Conservation (phyloP, 768 basidiomycete genomes). For the Trametes cubensis region DNA sequence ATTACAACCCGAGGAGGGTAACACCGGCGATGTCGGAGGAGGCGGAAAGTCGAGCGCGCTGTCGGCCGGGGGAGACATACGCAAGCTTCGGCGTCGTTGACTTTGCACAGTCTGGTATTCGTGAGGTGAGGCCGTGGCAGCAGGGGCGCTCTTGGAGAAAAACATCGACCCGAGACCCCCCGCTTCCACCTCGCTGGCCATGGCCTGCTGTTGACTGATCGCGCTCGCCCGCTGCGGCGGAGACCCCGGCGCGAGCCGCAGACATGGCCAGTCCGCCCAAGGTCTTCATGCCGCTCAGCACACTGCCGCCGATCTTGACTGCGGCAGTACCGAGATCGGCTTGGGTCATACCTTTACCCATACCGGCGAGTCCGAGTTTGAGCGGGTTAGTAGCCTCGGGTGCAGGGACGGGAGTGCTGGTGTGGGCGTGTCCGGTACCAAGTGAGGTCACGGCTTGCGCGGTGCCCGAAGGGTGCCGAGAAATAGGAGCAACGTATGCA, state of each 20-base stretch:
- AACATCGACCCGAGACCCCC: conserved; percentile 35
- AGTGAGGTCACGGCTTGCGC: conserved; percentile 1
- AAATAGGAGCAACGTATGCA: conserved; percentile 52
- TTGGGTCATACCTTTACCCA: conserved; percentile 39
- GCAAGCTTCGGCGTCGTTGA: conserved; percentile 18
- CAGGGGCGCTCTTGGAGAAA: conserved; percentile 68
- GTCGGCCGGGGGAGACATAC: conserved; percentile 4
- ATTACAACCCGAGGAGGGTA: conserved; percentile 36
- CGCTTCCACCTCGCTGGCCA: not conserved
- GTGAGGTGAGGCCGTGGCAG: conserved; percentile 34
- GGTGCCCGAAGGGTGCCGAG: conserved; percentile 27
- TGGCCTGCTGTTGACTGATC: not conserved
- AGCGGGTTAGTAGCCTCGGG: conserved; percentile 21
- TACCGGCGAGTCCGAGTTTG: conserved; percentile 31
- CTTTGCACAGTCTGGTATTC: conserved; percentile 23
- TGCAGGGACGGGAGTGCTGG: conserved; percentile 15
- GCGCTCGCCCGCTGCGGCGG: conserved; percentile 27
- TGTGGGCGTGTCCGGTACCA: conserved; percentile 19
- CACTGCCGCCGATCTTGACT: conserved; percentile 58
- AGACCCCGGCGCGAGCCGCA: conserved; percentile 41
- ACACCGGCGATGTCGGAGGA: conserved; percentile 6
- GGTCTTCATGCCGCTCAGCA: conserved; percentile 65
- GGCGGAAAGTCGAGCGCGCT: conserved; percentile 13
- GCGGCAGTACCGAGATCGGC: conserved; percentile 58
- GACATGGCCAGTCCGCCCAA: conserved; percentile 63